These are phyloP conservation scores for Drosera capensis DNA, from an alignment of 148 eudicot genomes.

Conservation along the genomic window DNA sequence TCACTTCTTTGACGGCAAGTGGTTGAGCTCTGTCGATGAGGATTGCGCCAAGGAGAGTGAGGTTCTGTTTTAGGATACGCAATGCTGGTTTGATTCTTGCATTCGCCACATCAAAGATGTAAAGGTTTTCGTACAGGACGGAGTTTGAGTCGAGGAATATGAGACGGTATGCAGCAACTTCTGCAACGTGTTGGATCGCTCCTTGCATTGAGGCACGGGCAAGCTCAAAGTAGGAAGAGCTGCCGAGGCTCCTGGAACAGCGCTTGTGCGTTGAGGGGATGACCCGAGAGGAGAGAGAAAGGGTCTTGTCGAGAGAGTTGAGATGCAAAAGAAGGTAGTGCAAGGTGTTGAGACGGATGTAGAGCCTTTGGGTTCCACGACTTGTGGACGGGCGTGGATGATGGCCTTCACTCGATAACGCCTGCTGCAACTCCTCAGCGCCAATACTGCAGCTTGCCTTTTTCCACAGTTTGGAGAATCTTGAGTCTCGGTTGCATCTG, in stretches of 20 bases:
- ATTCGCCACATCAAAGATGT: slow-evolving; percentile 29
- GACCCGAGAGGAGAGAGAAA: slow-evolving; percentile 40
- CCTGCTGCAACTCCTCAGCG: slow-evolving; percentile 19
- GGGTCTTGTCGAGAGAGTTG: slow-evolving; percentile 57
- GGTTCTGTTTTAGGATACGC: slow-evolving; percentile 60
- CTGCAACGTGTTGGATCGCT: slow-evolving; percentile 51
- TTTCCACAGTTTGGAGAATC: slow-evolving; percentile 48
- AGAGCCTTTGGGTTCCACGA: slow-evolving; percentile 86
- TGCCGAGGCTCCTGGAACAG: slow-evolving; percentile 18
- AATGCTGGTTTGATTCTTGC: slow-evolving; percentile 50
- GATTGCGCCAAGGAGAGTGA: slow-evolving; percentile 52
- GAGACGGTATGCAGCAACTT: slow-evolving; percentile 72
- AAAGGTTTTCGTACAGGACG: slow-evolving; percentile 53
- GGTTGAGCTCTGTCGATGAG: slow-evolving; percentile 64
- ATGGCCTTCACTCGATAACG: slow-evolving; percentile 27
- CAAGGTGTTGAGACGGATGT: slow-evolving; percentile 82
- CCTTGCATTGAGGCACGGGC: slow-evolving; percentile 32
- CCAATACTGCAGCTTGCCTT: slow-evolving; percentile 51
- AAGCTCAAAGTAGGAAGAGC: slow-evolving; percentile 39
- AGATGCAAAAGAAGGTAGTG: slow-evolving; percentile 63
- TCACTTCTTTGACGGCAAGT: slow-evolving; percentile 59
- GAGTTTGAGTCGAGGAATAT: slow-evolving; percentile 69
- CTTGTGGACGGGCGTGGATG: slow-evolving; percentile 83
- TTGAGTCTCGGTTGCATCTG: slow-evolving; percentile 65
- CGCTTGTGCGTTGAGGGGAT: slow-evolving; percentile 23